Evolutionary conservation across 2,329 filamentous ascomycete genomes (phyloP), one percentile per base, ranked within the genome.

Genomic region (Stemphylium lycopersici): DNA sequence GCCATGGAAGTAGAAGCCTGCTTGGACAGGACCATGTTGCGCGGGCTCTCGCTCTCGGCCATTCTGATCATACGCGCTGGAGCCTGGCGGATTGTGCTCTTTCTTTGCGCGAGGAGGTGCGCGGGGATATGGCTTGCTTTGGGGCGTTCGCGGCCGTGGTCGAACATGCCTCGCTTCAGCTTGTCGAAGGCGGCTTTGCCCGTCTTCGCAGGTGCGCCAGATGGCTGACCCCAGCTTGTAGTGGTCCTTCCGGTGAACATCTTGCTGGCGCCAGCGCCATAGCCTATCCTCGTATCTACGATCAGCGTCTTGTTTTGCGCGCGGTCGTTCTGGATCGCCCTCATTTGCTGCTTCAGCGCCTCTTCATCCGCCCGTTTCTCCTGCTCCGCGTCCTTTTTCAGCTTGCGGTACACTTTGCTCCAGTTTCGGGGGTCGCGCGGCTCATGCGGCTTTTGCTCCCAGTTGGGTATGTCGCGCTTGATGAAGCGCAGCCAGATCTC

Each of bases 401-500:
- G 65, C 57, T 79, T 79, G 15, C 69, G 79, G 77, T 96, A 97
- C 12, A 96, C 81, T 50, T 88, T 86, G 70, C 88, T 86, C 92
- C 92, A 97, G 55, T 86, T 86, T 32, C 80, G 79, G 0, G 88
- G 85, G 58, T 90, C 83, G 50, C 65, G 58, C 0, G 90, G 90
- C 20, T 85, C 79, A 62, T 87, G 84, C 22, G 85, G 83, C 69
- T 89, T 86, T 40, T 79, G 77, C 37, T 87, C 80, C 73, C 86
- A 88, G 51, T 84, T 78, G 2, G 87, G 86, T 58, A 96, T 90
- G 66, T 96, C 87, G 42, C 87, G 85, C 46, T 85, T 83, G 73
- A 98, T 95, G 67, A 97, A 84, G 24, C 84, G 83, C 37, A 86
- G 77, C 93, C 93, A 97, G 57, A 93, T 79, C 64, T 92, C 89